Conservation (phyloP, 2,329 filamentous ascomycete species). For the Rutstroemia sp. region DNA sequence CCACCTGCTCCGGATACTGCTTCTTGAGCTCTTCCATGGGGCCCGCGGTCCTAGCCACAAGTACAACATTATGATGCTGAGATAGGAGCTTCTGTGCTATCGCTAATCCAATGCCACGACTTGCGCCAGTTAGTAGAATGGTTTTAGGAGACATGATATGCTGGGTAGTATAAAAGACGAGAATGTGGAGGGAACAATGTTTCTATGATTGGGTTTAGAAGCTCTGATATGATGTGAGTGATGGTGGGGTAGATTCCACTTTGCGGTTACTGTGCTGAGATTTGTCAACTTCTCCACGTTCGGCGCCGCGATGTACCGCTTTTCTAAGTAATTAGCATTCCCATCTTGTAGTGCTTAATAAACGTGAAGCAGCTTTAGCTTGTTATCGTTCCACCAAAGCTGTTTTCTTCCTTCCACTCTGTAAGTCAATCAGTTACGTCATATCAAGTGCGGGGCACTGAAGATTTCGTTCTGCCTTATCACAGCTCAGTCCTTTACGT, state of each 20-base stretch:
- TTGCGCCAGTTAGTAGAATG: slow-evolving; percentile 62
- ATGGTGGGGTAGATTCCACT: background rate
- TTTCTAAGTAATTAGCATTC: too few species aligned
- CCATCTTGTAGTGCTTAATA: too few species aligned
- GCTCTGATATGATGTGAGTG: background rate
- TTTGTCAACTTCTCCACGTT: too few species aligned
- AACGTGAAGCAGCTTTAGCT: too few species aligned
- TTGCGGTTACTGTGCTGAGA: too few species aligned
- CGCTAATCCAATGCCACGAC: slow-evolving; percentile 54
- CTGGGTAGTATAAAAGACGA: too few species aligned
- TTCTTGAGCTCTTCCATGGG: slow-evolving; percentile 44
- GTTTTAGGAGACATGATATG: slow-evolving; percentile 47
- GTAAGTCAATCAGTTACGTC: background rate
- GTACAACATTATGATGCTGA: slow-evolving; percentile 49
- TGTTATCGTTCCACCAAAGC: too few species aligned
- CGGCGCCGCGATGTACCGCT: too few species aligned
- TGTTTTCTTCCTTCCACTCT: too few species aligned
- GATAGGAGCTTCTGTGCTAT: slow-evolving; percentile 45
- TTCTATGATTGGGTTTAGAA: background rate
- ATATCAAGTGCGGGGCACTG: background rate
- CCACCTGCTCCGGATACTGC: slow-evolving; percentile 46
- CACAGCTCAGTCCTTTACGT: background rate
- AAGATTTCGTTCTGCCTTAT: background rate
- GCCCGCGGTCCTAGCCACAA: slow-evolving; percentile 47
- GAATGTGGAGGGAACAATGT: too few species aligned